Evolutionary conservation across 345 rosid genomes (phyloP).

Genomic region (Eucalyptus brandiana): DNA sequence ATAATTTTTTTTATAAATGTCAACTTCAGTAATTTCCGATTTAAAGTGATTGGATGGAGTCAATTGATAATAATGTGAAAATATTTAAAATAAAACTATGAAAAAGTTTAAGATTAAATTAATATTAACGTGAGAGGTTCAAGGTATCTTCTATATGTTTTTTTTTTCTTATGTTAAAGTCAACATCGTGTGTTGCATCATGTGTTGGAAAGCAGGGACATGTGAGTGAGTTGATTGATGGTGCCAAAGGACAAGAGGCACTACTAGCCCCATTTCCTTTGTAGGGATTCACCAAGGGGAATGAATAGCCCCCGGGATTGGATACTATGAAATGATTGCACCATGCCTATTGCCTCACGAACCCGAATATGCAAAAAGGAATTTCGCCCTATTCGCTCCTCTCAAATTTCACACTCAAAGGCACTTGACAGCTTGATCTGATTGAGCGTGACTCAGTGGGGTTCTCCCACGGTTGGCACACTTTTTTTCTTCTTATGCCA

Average conservation of each 20-base stretch:
- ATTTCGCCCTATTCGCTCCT: not conserved
- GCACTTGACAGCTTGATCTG: not conserved
- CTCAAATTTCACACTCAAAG: not conserved
- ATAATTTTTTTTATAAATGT: too few species aligned
- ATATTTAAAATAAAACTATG: too few species aligned
- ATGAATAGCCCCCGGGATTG: not conserved
- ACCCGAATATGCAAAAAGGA: not conserved
- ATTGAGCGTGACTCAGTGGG: not conserved
- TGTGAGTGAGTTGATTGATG: not conserved
- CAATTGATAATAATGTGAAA: rapidly evolving
- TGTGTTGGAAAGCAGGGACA: not conserved
- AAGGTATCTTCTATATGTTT: not conserved
- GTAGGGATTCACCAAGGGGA: not conserved
- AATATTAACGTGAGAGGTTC: rapidly evolving
- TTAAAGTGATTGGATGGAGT: rapidly evolving
- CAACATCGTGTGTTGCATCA: not conserved
- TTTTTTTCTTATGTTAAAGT: not conserved
- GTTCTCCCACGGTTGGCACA: not conserved
- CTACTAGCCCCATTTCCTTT: not conserved
- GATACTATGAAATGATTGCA: not conserved
- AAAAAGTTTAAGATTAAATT: too few species aligned
- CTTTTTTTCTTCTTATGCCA: not conserved
- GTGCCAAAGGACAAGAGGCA: not conserved
- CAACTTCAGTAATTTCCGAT: rapidly evolving
- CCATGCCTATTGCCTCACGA: not conserved